A percentile compares a stretch with the other conserved stretches of the same genome.
These are phyloP conservation scores for Suillus luteus DNA, from an alignment of 768 basidiomycete species.

Conservation along the genomic window DNA sequence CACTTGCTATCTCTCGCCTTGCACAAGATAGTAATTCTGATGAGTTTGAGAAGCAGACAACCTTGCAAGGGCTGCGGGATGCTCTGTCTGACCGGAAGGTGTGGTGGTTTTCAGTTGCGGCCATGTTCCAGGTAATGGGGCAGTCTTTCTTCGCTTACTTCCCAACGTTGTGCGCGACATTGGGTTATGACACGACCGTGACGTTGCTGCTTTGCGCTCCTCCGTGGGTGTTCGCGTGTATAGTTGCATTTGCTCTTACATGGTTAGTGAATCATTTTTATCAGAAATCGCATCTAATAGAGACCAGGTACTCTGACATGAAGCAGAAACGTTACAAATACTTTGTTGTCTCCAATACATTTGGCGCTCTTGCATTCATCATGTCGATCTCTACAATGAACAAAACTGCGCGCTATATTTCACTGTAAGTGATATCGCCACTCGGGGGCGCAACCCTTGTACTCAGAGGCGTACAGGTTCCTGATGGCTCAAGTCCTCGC, in stretches of 20 bases:
- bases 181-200: neutral
- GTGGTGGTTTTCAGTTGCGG: constrained; percentile 71
- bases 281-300: neutral
- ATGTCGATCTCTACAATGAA: neutral
- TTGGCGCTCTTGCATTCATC: neutral
- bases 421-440: neutral
- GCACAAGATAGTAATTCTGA: constrained; percentile 46
- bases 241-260: neutral
- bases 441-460: neutral
- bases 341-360: neutral
- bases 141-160: neutral
- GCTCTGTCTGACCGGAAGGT: constrained; percentile 77
- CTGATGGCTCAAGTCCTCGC: neutral
- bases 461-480: neutral
- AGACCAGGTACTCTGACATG: neutral
- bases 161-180: constrained; percentile 2
- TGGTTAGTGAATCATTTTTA: neutral
- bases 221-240: neutral
- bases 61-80: constrained; percentile 50
- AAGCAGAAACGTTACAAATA: neutral
- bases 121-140: constrained; percentile 22
- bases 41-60: constrained; percentile 29
- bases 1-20: constrained; percentile 34
- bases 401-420: neutral
- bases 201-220: neutral